Evolutionary conservation across 495 filamentous ascomycete genomes (phyloP).

Genomic region (Alectoria sarmentosa): DNA sequence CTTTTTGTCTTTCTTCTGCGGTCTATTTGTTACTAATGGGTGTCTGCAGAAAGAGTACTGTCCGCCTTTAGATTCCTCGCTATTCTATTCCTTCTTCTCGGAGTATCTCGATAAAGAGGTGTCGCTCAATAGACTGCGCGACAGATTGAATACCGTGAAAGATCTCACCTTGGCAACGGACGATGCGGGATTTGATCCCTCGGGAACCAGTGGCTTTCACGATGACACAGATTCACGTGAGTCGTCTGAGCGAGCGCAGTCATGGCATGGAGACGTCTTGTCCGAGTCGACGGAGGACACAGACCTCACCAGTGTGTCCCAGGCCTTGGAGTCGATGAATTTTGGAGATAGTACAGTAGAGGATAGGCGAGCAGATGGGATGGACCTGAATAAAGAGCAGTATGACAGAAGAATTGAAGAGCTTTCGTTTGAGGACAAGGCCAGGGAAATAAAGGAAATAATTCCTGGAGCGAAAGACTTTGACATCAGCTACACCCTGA

Average conservation of each 20-base stretch:
- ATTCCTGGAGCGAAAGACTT: slow-evolving; percentile 51
- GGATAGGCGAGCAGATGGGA: slow-evolving; percentile 12
- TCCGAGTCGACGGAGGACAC: slow-evolving; percentile 35
- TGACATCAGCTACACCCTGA: slow-evolving; percentile 56
- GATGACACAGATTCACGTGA: slow-evolving; percentile 25
- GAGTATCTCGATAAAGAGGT: slow-evolving; percentile 50
- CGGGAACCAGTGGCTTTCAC: slow-evolving; percentile 50
- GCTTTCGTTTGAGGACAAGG: slow-evolving; percentile 38
- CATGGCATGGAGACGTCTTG: slow-evolving; percentile 18
- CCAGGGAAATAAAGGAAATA: slow-evolving; percentile 52
- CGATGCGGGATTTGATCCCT: slow-evolving; percentile 68
- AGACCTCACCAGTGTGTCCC: slow-evolving; percentile 38
- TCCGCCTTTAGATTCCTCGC: slow-evolving; percentile 55
- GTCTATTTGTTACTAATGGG: background rate
- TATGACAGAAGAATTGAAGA: slow-evolving; percentile 32
- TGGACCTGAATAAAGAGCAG: slow-evolving; percentile 3
- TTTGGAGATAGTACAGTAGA: slow-evolving; percentile 24
- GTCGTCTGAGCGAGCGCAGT: slow-evolving; percentile 25
- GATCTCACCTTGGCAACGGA: slow-evolving; percentile 56
- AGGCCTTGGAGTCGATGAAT: slow-evolving; percentile 19
- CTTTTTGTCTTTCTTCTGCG: background rate
- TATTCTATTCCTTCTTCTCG: slow-evolving; percentile 55
- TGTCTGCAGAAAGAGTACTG: slow-evolving; percentile 44
- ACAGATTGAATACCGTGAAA: slow-evolving; percentile 52
- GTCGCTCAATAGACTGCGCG: slow-evolving; percentile 46